These are phyloP conservation scores for Candida freyschussii DNA, from an alignment of 1,139 yeast species.

Conservation along the genomic window DNA sequence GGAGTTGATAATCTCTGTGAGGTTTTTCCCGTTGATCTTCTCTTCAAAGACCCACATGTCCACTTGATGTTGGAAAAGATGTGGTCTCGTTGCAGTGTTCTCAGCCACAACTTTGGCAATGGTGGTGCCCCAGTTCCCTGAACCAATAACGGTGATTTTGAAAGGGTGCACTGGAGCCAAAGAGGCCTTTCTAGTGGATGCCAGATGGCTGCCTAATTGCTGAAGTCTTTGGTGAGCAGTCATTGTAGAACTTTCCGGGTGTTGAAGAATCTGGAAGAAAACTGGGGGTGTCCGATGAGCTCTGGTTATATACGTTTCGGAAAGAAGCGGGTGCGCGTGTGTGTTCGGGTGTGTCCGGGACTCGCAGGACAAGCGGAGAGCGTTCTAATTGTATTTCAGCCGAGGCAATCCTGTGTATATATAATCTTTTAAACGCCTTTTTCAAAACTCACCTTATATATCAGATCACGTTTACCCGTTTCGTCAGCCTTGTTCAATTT, in stretches of 20 bases:
- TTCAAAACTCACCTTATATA: constrained; percentile 9
- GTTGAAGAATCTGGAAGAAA: too few species aligned
- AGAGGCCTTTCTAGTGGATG: constrained; percentile 16
- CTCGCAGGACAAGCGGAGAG: too few species aligned
- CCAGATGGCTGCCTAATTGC: constrained; percentile 19
- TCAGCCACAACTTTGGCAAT: constrained; percentile 86
- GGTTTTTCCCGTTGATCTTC: constrained; percentile 54
- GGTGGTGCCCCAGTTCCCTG: constrained; percentile 86
- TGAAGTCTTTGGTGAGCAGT: constrained; percentile 22
- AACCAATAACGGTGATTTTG: constrained; percentile 59
- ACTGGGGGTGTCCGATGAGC: too few species aligned
- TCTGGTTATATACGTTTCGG: too few species aligned
- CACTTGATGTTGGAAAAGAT: constrained; percentile 59
- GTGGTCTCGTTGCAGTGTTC: constrained; percentile 61
- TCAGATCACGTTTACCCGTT: constrained; percentile 10
- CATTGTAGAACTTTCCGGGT: too few species aligned
- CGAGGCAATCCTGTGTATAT: too few species aligned
- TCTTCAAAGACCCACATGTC: constrained; percentile 92
- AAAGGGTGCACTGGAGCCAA: constrained; percentile 36
- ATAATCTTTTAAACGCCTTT: constrained; percentile 9
- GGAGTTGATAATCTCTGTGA: constrained; percentile 77
- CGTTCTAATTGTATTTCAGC: too few species aligned
- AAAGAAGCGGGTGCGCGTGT: too few species aligned
- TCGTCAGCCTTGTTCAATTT: constrained; percentile 9
- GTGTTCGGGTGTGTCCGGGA: too few species aligned